phyloP scores from a whole-genome alignment of 495 filamentous ascomycete species.

The Daldinia vernicosa region DNA sequence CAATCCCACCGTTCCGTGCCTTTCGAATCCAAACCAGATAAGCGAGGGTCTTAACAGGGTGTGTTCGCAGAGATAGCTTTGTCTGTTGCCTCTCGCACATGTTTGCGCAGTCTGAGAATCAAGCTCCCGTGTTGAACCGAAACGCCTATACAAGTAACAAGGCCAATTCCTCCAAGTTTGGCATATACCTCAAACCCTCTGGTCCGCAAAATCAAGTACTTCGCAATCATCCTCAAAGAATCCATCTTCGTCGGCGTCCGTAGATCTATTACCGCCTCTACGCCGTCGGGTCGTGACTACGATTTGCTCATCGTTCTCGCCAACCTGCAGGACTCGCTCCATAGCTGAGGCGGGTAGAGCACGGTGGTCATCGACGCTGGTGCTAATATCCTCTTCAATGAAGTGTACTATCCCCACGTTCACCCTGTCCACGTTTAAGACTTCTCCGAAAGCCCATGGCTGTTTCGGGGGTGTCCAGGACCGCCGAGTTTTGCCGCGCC shows the following conservation, averaged over 20 bases:
- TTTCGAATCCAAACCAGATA: conserved; percentile 33
- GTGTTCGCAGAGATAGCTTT: conserved; percentile 24
- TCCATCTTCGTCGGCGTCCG: conserved; percentile 71
- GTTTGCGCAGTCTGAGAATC: conserved; percentile 38
- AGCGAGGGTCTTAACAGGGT: conserved; percentile 32
- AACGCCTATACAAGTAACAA: conserved; percentile 29
- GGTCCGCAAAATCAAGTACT: conserved; percentile 88
- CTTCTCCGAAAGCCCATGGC: conserved; percentile 77
- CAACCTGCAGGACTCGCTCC: conserved; percentile 66
- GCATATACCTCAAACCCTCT: conserved; percentile 69
- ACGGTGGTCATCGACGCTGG: conserved; percentile 58
- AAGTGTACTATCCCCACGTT: conserved; percentile 62
- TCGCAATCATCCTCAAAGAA: conserved; percentile 97
- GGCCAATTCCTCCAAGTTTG: conserved; percentile 27
- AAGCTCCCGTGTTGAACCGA: conserved; percentile 34
- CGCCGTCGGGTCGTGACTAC: conserved; percentile 79
- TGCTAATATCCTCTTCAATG: conserved; percentile 65
- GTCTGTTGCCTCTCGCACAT: conserved; percentile 8
- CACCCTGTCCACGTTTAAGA: conserved; percentile 67
- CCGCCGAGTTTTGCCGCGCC: conserved; percentile 30
- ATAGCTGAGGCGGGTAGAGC: conserved; percentile 64
- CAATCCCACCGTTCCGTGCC: conserved; percentile 33
- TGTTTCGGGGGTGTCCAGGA: conserved; percentile 23
- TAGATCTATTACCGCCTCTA: conserved; percentile 62
- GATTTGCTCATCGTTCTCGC: conserved; percentile 75